Conservation (phyloP, 2,329 filamentous ascomycete genomes). For the Chaetomiaceae sp. region DNA sequence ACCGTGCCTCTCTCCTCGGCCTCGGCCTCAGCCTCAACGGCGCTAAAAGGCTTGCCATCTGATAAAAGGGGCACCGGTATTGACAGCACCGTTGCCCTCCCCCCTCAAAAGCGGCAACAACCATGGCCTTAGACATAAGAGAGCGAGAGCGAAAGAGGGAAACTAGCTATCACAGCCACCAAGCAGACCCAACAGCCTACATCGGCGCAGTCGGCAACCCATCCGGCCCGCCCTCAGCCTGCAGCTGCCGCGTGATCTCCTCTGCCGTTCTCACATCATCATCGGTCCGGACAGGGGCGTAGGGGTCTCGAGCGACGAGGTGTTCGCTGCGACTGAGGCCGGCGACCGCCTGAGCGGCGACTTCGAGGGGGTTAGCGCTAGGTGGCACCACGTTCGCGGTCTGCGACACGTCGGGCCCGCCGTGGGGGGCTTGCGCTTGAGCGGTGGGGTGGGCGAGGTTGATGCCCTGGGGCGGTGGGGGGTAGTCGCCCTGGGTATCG, state of each 20-base stretch:
- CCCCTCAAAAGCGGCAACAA: too few relatives aligned
- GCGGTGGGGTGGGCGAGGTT: constrained; percentile 54
- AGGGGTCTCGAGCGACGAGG: constrained; percentile 8
- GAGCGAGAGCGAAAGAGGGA: too few relatives aligned
- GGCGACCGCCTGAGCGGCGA: constrained; percentile 46
- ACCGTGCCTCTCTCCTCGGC: too few relatives aligned
- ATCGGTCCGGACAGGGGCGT: constrained; percentile 17
- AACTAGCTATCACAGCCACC: too few relatives aligned
- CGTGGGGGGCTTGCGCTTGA: constrained; percentile 26
- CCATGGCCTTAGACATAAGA: too few relatives aligned
- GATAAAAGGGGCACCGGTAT: too few relatives aligned
- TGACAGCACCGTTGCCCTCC: too few relatives aligned
- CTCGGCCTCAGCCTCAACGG: too few relatives aligned
- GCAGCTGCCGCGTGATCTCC: constrained; percentile 52
- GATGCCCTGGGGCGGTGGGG: constrained; percentile 75
- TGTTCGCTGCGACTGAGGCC: constrained; percentile 25
- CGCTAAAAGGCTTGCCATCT: too few relatives aligned
- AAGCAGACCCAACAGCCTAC: constrained; percentile 23
- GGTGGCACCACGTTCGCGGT: constrained; percentile 16
- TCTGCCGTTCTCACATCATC: constrained; percentile 46
- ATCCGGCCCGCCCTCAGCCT: constrained; percentile 33
- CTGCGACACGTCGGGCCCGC: constrained; percentile 12
- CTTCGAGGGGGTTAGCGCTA: constrained; percentile 39
- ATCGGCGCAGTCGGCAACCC: constrained; percentile 28
- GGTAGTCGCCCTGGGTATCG: constrained; percentile 77